phyloP scores from a whole-genome alignment of 768 basidiomycete genomes.

The Tulasnella sp. region DNA sequence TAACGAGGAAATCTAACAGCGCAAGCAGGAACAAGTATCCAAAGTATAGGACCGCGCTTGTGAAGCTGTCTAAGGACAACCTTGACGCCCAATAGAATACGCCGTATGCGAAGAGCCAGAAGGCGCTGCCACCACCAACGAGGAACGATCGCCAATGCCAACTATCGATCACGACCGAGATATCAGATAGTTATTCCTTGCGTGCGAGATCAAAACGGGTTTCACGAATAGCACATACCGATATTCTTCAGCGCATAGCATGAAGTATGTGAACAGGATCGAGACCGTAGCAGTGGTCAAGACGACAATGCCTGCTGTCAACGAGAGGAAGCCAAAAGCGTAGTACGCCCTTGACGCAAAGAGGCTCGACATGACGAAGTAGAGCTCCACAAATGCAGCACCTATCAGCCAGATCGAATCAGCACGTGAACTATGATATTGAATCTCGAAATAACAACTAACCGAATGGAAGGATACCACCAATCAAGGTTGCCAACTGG shows the following conservation, averaged over 20 bases:
- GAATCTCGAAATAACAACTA: conserved; percentile 17
- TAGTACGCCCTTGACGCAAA: conserved; percentile 92
- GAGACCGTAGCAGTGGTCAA: conserved; percentile 87
- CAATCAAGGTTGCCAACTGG: conserved; percentile 59
- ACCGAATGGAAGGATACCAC: conserved; percentile 90
- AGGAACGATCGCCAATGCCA: conserved; percentile 98
- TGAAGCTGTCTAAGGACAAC: conserved; percentile 71
- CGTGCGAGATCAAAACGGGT: conserved; percentile 8
- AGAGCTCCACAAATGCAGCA: conserved; percentile 90
- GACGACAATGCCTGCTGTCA: conserved; percentile 72
- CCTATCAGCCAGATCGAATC: conserved; percentile 34
- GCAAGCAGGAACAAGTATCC: conserved; percentile 81
- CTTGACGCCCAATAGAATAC: conserved; percentile 81
- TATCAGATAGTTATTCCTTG: too few relatives aligned
- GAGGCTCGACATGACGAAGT: conserved; percentile 81
- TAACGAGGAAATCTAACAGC: conserved; percentile 78
- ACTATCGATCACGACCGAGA: conserved; percentile 36
- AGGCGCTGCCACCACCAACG: conserved; percentile 81
- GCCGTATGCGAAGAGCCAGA: conserved; percentile 86
- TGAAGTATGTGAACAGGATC: conserved; percentile 82
- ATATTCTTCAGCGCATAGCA: conserved; percentile 90
- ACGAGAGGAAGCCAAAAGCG: conserved; percentile 88
- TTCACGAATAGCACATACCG: conserved; percentile 37
- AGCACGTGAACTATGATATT: background rate
- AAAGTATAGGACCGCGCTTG: conserved; percentile 74